Base-by-base conservation (phyloP, 2,329 filamentous ascomycete genomes). In the Madurella fahalii region DNA sequence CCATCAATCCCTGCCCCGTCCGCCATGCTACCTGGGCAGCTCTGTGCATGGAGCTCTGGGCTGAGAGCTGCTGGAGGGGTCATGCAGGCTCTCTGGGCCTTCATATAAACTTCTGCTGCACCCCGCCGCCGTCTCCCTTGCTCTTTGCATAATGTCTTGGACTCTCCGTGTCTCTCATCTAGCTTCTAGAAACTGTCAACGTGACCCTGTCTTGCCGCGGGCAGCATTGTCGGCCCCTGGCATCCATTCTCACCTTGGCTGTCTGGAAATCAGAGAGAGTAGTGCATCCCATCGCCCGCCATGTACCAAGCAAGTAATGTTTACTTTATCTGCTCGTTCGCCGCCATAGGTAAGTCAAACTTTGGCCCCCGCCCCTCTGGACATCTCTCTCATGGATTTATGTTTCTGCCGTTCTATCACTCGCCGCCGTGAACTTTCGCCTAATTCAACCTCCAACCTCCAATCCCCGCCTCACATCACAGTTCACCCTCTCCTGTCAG, bases 301-400 rank as follows among this genome's bases (percentile, higher is more conserved):
- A 74, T 76, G 74, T 74, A 72, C 64, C 68, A 71, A 62, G 69
- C 69, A 20, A 74, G 62, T 56, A 83, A 81, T 65, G 74, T 84
- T 47, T 84, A 85, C 66, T 74, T 76, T 58, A 84, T 84, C 58
- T 85, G 82, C 68, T 72, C 71, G 56, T 84, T 85, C 64, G 82
- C 82, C 65, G 80, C 82, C 64, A 81, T 85, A 58, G 82, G 80
- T 79, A 69, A 58, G 73, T 66, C 30, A 7, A 30, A 39, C 13
- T 45, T n/a, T n/a, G n/a, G n/a, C n/a, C n/a, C 40, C 15, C 20
- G 13, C 12, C 18, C 16, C 17, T n/a, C n/a, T n/a, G n/a, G n/a
- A n/a, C n/a, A n/a, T n/a, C n/a, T n/a, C n/a, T n/a, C n/a, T n/a
- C n/a, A n/a, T n/a, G n/a, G n/a, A n/a, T n/a, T n/a, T 41, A 37